Conservation (phyloP, 441 rosid species). For the Aleurites moluccanus region DNA sequence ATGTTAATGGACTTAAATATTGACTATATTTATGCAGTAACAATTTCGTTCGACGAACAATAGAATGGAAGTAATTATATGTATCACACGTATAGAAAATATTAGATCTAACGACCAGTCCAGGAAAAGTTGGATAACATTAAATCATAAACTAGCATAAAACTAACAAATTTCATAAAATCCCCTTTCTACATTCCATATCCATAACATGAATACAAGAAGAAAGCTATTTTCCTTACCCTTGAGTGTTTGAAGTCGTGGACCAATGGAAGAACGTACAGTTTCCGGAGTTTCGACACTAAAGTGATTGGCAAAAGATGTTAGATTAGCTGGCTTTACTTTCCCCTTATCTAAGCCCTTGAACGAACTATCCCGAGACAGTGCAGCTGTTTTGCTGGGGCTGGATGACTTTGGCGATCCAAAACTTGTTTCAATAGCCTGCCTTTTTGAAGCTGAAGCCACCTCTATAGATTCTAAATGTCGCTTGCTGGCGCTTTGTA, state of each 20-base stretch:
- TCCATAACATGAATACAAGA: not conserved
- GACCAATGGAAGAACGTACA: conserved; percentile 44
- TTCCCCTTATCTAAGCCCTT: conserved; percentile 71
- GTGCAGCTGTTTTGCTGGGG: conserved; percentile 43
- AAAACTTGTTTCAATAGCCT: conserved; percentile 50
- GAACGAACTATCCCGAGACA: conserved; percentile 70
- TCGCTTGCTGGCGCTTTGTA: conserved; percentile 54
- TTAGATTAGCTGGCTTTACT: conserved; percentile 47
- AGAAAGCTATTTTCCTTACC: conserved; percentile 41
- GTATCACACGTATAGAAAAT: not conserved
- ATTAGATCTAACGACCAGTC: not conserved
- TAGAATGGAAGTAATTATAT: not conserved
- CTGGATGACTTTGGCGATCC: conserved; percentile 63
- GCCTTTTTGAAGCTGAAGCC: conserved; percentile 57
- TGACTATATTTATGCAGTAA: not conserved
- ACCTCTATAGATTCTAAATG: conserved; percentile 52
- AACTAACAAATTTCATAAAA: not conserved
- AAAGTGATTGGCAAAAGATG: conserved; percentile 40
- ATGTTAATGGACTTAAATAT: not conserved
- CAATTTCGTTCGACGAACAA: not conserved
- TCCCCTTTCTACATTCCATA: not conserved
- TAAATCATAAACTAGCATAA: not conserved
- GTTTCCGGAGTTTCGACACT: conserved; percentile 45
- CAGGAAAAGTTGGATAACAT: not conserved
- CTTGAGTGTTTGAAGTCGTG: conserved; percentile 54